These are phyloP conservation scores for Barbarea vulgaris DNA, from an alignment of 345 rosid genomes.

Conservation along the genomic window DNA sequence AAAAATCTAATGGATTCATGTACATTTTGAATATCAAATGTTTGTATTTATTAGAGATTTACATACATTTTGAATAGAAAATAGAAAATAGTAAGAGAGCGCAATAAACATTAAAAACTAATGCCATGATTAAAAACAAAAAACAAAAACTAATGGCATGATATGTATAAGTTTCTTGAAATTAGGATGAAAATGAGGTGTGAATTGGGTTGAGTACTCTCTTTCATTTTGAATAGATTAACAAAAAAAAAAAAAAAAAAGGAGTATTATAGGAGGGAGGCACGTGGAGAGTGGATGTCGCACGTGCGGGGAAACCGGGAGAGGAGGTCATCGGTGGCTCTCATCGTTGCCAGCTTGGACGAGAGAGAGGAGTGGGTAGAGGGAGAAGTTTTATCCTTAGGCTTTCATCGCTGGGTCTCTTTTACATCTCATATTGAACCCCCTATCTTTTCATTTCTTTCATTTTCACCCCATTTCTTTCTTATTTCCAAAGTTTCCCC, in stretches of 20 bases:
- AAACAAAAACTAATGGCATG: neutral
- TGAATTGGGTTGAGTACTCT: neutral
- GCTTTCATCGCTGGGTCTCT: conserved; percentile 45
- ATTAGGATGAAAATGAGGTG: neutral
- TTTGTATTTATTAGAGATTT: neutral
- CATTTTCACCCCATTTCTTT: conserved; percentile 3
- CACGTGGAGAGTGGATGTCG: conserved; percentile 49
- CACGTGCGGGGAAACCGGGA: conserved; percentile 47
- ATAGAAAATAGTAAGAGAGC: too few relatives aligned
- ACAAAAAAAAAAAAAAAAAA: too few relatives aligned
- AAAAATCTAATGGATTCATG: neutral
- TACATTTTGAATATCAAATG: neutral
- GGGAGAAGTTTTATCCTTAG: conserved; percentile 33
- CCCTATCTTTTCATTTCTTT: neutral
- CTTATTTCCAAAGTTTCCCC: neutral
- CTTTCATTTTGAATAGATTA: neutral
- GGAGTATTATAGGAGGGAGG: conserved; percentile 1
- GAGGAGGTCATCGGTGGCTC: conserved; percentile 48
- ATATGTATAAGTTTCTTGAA: neutral
- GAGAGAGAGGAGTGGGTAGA: conserved; percentile 31
- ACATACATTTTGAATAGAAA: neutral
- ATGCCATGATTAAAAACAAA: neutral
- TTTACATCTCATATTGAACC: conserved; percentile 34
- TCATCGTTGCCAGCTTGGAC: conserved; percentile 39
- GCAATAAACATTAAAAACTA: neutral